Conservation (phyloP, 202 grass and related monocot species). For the Cymbopogon flexuosus region DNA sequence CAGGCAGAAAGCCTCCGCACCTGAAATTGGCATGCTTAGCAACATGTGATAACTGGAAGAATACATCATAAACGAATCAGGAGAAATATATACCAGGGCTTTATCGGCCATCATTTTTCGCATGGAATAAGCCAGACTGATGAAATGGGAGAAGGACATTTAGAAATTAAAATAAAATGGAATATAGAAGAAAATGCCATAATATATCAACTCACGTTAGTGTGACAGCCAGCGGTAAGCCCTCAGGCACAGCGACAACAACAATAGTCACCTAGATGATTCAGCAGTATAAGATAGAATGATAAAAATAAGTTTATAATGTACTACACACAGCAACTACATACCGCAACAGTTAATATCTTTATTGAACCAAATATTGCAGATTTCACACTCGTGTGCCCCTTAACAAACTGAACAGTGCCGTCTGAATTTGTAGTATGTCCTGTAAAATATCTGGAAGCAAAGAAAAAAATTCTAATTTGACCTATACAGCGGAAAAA, state of each 20-base stretch:
- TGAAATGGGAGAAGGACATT: slow-evolving; percentile 23
- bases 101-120: slow-evolving; percentile 88
- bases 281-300: slow-evolving; percentile 31
- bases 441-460: slow-evolving; percentile 74
- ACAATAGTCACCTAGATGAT: slow-evolving; percentile 71
- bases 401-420: slow-evolving; percentile 56
- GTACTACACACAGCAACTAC: slow-evolving; percentile 21
- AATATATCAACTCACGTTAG: slow-evolving; percentile 61
- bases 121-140: slow-evolving; percentile 83
- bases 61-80: slow-evolving; percentile 13
- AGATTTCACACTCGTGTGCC: slow-evolving; percentile 56
- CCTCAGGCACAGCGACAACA: slow-evolving; percentile 86
- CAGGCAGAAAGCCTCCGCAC: slow-evolving; percentile 88
- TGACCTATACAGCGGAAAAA: not conserved
- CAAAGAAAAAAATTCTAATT: slow-evolving; percentile 17
- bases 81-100: slow-evolving; percentile 60
- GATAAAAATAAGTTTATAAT: not conserved
- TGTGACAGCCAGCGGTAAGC: slow-evolving; percentile 75
- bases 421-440: slow-evolving; percentile 59
- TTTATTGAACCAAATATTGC: slow-evolving; percentile 62
- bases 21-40: slow-evolving; percentile 34
- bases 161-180: slow-evolving; percentile 19
- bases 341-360: slow-evolving; percentile 78
- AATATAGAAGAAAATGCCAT: not conserved
- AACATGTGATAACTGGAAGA: slow-evolving; percentile 27